Conservation (phyloP, 208 protist species). For the Acanthamoeba rhysodes region DNA sequence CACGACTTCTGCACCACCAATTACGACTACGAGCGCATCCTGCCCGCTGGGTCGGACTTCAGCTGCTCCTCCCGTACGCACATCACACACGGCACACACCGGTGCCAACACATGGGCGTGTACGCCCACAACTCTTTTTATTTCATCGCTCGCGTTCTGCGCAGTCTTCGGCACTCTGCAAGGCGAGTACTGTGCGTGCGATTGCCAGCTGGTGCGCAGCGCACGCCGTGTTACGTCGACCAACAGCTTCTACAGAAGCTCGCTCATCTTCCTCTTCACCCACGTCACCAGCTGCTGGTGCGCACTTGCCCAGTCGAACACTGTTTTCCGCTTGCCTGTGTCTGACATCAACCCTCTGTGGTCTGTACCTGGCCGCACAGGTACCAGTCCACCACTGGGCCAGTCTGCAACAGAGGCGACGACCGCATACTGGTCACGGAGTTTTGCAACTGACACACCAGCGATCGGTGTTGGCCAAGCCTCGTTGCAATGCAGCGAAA, state of each 20-base stretch:
- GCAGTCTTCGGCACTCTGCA: constrained; percentile 3
- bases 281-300: constrained; percentile 24
- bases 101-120: not conserved
- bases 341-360: not conserved
- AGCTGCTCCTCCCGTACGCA: not conserved
- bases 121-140: too few species aligned
- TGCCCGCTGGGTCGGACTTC: not conserved
- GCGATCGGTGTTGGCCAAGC: not conserved
- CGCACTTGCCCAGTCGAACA: not conserved
- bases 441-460: not conserved
- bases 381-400: not conserved
- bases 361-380: too few species aligned
- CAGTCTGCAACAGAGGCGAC: constrained; percentile 4
- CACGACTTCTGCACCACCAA: constrained; percentile 43
- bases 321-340: not conserved
- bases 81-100: too few species aligned
- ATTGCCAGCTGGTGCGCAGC: constrained; percentile 30
- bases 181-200: constrained; percentile 5
- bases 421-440: not conserved
- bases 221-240: not conserved
- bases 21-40: not conserved
- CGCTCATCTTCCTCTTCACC: constrained; percentile 29
- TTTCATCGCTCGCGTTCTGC: not conserved
- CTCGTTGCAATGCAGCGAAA: too few species aligned
- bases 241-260: constrained; percentile 10